Evolutionary conservation across 768 basidiomycete genomes (phyloP), one percentile per base, ranked within the genome.

Genomic region (Podaxis pistillaris): DNA sequence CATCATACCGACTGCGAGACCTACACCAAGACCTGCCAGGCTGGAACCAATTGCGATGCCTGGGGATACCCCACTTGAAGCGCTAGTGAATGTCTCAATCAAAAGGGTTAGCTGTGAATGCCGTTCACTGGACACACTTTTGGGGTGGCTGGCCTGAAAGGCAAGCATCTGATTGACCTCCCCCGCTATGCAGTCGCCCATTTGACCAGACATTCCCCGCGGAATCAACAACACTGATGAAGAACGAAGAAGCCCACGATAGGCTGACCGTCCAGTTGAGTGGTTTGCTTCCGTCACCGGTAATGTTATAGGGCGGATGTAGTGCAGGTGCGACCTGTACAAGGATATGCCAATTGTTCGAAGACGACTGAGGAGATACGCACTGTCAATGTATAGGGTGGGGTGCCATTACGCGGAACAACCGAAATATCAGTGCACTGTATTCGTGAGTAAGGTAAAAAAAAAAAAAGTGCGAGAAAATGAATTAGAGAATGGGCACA

Each of bases 361-460:
- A 28, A 33, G 2, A 24, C 26, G 46, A 36, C 65, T 44, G n/a
- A 49, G 15, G 22, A 41, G 19, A 13, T 4, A 68, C 81, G 65
- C 64, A 84, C 86, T 17, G 83, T 86, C 58, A 87, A 71, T 0
- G 75, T 85, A 66, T 81, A 88, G 11, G 86, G 86, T 0, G 84
- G 80, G 3, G 83, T 85, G 15, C 86, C 86, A 64, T 85, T 86
- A 54, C 75, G 79, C 2, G 85, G 81, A 1, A 73, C 75, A 46
- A 87, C 66, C 15, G 79, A 75, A 33, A 88, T 79, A 67, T 87
- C 85, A 6, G 83, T 82, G 68, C 87, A 88, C 84, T 87, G 63
- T 52, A n/a, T 26, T 12, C n/a, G 6, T 36, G 60, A 50, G 38
- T 53, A 37, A 36, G 56, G 36, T 56, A 54, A 30, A 37, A 51